These are phyloP conservation scores for Ciborinia camelliae DNA, from an alignment of 2,329 filamentous ascomycete species.

Conservation along the genomic window DNA sequence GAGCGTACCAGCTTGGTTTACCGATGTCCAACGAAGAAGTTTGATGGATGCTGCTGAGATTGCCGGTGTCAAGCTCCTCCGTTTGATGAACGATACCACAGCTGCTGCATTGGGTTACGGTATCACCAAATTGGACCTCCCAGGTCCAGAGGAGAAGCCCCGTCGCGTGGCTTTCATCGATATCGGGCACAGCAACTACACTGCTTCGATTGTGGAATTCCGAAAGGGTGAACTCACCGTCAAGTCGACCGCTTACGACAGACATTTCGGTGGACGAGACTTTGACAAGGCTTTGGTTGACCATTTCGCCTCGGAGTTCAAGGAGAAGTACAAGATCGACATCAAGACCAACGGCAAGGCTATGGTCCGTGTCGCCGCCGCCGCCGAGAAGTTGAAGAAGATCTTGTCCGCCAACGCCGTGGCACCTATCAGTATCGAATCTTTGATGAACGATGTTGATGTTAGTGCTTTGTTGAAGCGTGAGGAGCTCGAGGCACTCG, in stretches of 20 bases:
- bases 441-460: constrained; percentile 96
- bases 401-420: constrained; percentile 91
- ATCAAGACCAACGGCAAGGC: constrained; percentile 89
- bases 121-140: constrained; percentile 96
- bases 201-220: constrained; percentile 91
- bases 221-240: constrained; percentile 94
- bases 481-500: constrained; percentile 88
- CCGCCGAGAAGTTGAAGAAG: constrained; percentile 98
- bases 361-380: constrained; percentile 77
- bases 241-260: constrained; percentile 88
- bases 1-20: constrained; percentile 96
- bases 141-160: constrained; percentile 83
- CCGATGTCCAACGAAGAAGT: constrained; percentile 83
- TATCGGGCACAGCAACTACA: constrained; percentile 96
- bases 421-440: constrained; percentile 94
- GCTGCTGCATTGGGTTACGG: constrained; percentile 94
- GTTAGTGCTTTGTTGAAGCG: constrained; percentile 86
- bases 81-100: constrained; percentile 97
- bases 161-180: constrained; percentile 89
- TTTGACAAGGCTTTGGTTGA: constrained; percentile 94
- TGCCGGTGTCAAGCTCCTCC: constrained; percentile 85
- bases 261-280: constrained; percentile 95
- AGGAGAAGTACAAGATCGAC: constrained; percentile 96
- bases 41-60: constrained; percentile 91
- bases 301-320: constrained; percentile 93